Percentiles rank a stretch among this genome's conserved stretches.
phyloP scores from a whole-genome alignment of 2,329 filamentous ascomycete genomes.

The Penicillium sp. region DNA sequence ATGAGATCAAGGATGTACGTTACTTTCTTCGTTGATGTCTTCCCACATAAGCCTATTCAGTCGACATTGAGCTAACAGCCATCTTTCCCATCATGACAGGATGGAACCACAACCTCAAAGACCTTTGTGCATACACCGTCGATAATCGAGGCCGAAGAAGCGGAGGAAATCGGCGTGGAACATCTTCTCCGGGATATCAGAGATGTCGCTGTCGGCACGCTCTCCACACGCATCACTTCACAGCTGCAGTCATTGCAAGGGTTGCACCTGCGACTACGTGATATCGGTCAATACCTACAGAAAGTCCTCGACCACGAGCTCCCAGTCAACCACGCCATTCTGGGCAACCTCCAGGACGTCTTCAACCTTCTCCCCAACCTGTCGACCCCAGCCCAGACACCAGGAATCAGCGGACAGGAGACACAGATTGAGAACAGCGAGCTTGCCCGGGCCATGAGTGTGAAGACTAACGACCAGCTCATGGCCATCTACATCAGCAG shows the following conservation, averaged over 20 bases:
- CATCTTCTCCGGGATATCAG: slow-evolving; percentile 96
- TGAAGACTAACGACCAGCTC: slow-evolving; percentile 98
- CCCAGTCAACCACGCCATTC: slow-evolving; percentile 94
- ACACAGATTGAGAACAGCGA: slow-evolving; percentile 71
- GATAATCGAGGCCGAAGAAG: slow-evolving; percentile 97
- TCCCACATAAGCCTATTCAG: neutral
- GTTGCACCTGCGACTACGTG: slow-evolving; percentile 87
- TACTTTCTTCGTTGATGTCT: neutral
- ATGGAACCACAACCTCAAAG: slow-evolving; percentile 93
- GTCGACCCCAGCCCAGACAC: slow-evolving; percentile 71
- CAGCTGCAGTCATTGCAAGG: slow-evolving; percentile 97
- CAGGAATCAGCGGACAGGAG: slow-evolving; percentile 60
- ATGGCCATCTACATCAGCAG: slow-evolving; percentile 98
- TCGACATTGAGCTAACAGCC: slow-evolving; percentile 4
- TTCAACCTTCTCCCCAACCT: slow-evolving; percentile 98
- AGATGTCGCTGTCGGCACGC: slow-evolving; percentile 93
- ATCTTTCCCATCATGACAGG: slow-evolving; percentile 53
- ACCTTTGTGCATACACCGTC: slow-evolving; percentile 98
- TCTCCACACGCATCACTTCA: slow-evolving; percentile 95
- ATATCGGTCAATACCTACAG: slow-evolving; percentile 93
- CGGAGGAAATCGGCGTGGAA: slow-evolving; percentile 98
- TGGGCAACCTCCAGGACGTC: slow-evolving; percentile 97
- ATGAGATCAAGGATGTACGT: slow-evolving; percentile 98
- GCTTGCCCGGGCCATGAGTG: slow-evolving; percentile 91
- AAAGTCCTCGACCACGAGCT: slow-evolving; percentile 92